Evolutionary conservation across 176 grass and related monocot genomes (phyloP).

Genomic region (Phyllostachys edulis): DNA sequence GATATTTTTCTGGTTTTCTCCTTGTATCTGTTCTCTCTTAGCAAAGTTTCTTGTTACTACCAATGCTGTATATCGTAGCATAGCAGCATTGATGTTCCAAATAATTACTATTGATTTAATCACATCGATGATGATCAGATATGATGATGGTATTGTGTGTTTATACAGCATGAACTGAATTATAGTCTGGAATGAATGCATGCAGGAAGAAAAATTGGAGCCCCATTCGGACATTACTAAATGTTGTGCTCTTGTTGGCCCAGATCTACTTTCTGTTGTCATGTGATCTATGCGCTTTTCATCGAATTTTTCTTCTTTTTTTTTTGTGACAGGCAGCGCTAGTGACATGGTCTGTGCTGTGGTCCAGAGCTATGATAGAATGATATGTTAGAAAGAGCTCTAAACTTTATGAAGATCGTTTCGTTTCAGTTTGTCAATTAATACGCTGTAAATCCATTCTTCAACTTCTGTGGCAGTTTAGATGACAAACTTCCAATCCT

Average conservation of each 20-base stretch:
- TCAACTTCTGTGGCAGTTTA: neutral
- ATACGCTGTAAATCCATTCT: neutral
- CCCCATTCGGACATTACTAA: neutral
- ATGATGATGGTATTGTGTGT: neutral
- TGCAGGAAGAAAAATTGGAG: neutral
- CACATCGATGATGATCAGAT: neutral
- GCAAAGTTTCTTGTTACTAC: neutral
- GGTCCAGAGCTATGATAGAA: slow-evolving; percentile 26
- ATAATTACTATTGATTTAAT: neutral
- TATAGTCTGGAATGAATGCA: neutral
- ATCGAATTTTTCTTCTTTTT: slow-evolving; percentile 13
- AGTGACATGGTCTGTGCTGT: slow-evolving; percentile 17
- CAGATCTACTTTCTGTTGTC: slow-evolving; percentile 29
- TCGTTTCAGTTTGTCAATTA: neutral
- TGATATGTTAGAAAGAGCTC: slow-evolving; percentile 21
- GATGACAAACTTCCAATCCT: neutral
- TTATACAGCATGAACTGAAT: neutral
- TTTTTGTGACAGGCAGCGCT: neutral
- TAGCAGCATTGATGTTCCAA: neutral
- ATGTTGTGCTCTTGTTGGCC: slow-evolving; percentile 20
- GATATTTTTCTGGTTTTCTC: neutral
- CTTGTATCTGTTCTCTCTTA: neutral
- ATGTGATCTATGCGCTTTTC: slow-evolving; percentile 17
- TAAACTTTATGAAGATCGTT: slow-evolving; percentile 1
- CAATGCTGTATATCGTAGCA: neutral